Base-by-base conservation (phyloP, 2,329 filamentous ascomycete species). In the Sclerotiophoma versabilis region DNA sequence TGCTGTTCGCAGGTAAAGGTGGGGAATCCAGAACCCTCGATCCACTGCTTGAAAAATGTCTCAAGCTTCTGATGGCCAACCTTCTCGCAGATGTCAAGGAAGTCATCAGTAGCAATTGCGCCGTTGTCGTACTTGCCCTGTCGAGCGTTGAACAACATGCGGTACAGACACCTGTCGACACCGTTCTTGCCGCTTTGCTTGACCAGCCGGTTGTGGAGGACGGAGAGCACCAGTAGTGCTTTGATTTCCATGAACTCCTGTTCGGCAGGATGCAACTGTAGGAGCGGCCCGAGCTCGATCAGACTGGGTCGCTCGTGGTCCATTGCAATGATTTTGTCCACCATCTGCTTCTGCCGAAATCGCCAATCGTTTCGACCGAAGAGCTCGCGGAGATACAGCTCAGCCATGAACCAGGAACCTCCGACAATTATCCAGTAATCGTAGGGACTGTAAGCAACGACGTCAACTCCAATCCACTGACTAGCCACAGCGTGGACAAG, bases 341-440 rank as follows among this genome's bases (percentile, higher is more conserved):
- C 87, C 75, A 91, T 85, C 30, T 85, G 81, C 76, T 98, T 98
- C 75, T 96, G 89, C 30, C 92, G 87, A 72, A 92, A 98, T 10
- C 92, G 84, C 72, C 96, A 95, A 66, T 96, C 92, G 71, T 99
- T 99, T 71, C 96, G 96, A 7, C 95, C 95, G 69, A 92, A 96
- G 2, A 99, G 81, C 62, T 87, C 88, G 72, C 88, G 91, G 84
- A 98, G 91, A 75, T 96, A 97, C 4, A 92, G 83, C 65, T 97
- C 93, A 1, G 93, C 92, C 84, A 99, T 96, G 79, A 92, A 99
- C 79, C 93, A 93, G 0, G 93, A 90, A 39, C 96, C 89, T 12
- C 93, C 96, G 48, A 95, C 84, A 11, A 93, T 88, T 17, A 96
- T 87, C 95, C 95, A 99, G 48, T 87, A 86, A 73, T 99, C 95